These are phyloP conservation scores for Borovskyia barvae DNA, from an alignment of 208 protist species.

Conservation along the genomic window DNA sequence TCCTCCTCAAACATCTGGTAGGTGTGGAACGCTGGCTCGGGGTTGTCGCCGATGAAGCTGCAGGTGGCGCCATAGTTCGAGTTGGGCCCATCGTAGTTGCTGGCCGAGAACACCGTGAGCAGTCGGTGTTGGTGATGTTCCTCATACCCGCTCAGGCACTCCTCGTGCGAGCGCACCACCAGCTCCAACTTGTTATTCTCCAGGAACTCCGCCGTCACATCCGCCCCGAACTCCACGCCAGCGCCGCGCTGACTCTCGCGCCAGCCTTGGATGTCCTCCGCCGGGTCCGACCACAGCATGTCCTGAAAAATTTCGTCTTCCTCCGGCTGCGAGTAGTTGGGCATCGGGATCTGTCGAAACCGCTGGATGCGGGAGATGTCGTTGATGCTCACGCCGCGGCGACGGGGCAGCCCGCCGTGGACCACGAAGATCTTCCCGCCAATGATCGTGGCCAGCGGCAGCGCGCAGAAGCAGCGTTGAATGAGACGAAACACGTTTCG, in stretches of 20 bases:
- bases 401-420: conserved; percentile 80
- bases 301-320: conserved; percentile 96
- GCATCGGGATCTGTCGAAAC: conserved; percentile 88
- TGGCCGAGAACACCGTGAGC: conserved; percentile 97
- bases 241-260: conserved; percentile 91
- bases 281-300: conserved; percentile 95
- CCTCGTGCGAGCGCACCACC: conserved; percentile 95
- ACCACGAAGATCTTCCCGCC: conserved; percentile 82
- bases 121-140: conserved; percentile 91
- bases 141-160: conserved; percentile 93
- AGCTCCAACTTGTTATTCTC: conserved; percentile 92
- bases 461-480: conserved; percentile 86
- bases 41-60: conserved; percentile 73
- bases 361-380: conserved; percentile 86
- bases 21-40: conserved; percentile 69
- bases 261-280: conserved; percentile 76
- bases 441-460: conserved; percentile 83
- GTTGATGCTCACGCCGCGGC: conserved; percentile 71
- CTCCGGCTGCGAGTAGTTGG: conserved; percentile 81
- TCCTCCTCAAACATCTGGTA: conserved; percentile 81
- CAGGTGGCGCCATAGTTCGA: conserved; percentile 79
- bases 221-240: conserved; percentile 94
- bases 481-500: conserved; percentile 86
- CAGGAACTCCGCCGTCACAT: conserved; percentile 94
- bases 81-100: conserved; percentile 96